Evolutionary conservation across 805 yeast species (phyloP).

Genomic region (Suhomyces faveliae): DNA sequence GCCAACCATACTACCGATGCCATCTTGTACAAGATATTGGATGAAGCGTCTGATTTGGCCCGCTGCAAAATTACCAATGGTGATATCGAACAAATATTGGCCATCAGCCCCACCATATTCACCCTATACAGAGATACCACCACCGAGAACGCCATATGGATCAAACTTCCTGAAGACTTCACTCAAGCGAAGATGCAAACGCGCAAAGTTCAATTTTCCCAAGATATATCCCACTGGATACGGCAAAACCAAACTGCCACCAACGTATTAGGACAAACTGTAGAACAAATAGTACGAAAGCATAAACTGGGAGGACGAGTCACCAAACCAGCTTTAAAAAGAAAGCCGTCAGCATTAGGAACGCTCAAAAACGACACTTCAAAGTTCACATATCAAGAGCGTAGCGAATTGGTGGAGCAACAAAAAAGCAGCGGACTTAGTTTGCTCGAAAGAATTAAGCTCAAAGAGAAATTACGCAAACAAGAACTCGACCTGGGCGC

Average conservation of each 20-base stretch:
- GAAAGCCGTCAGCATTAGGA: not conserved
- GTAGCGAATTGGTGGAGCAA: constrained; percentile 13
- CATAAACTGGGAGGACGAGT: not conserved
- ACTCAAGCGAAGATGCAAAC: not conserved
- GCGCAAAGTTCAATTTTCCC: constrained; percentile 20
- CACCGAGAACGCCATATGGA: constrained; percentile 6
- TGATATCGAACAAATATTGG: constrained; percentile 18
- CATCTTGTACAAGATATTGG: constrained; percentile 19
- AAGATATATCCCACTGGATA: constrained; percentile 23
- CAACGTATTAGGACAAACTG: not conserved
- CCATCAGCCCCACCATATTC: constrained; percentile 17
- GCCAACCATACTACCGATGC: constrained; percentile 31
- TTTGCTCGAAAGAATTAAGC: constrained; percentile 39
- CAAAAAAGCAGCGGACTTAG: constrained; percentile 27
- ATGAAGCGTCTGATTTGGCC: constrained; percentile 18
- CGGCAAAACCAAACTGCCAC: constrained; percentile 10
- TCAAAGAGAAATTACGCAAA: constrained; percentile 29
- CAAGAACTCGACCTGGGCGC: constrained; percentile 5
- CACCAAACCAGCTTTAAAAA: constrained; percentile 9
- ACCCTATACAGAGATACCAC: constrained; percentile 6
- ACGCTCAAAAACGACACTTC: constrained; percentile 33
- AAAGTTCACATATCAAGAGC: constrained; percentile 30
- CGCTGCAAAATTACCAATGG: constrained; percentile 17
- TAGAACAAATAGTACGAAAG: not conserved
- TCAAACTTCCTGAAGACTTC: constrained; percentile 9